phyloP scores from a whole-genome alignment of 2,329 filamentous ascomycete genomes.

The Fusarium lateritium region DNA sequence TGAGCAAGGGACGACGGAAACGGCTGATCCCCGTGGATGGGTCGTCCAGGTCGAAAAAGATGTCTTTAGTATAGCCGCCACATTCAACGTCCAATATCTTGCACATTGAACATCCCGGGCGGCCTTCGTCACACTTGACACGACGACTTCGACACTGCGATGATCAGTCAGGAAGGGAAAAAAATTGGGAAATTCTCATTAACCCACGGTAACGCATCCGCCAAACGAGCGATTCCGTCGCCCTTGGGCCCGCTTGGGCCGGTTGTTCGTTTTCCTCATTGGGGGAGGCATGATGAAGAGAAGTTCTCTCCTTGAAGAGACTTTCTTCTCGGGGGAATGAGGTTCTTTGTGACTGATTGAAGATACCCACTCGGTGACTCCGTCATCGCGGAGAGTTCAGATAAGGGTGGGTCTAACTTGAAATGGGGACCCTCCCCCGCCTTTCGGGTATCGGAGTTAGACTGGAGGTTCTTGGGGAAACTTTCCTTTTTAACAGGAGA shows the following conservation, averaged over 20 bases:
- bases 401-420: constrained; percentile 2
- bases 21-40: constrained; percentile 2
- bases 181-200: accelerated
- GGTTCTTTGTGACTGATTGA: background rate
- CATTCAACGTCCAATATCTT: constrained; percentile 18
- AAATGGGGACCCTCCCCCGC: constrained; percentile 18
- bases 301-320: constrained; percentile 2
- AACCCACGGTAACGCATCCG: constrained; percentile 31
- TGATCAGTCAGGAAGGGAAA: background rate
- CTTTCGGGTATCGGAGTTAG: constrained; percentile 9
- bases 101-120: constrained; percentile 34
- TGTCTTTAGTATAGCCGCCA: constrained; percentile 34
- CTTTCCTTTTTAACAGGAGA: constrained; percentile 17
- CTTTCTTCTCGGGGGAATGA: background rate
- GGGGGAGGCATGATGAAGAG: constrained; percentile 4
- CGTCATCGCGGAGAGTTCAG: background rate
- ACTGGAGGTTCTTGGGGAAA: constrained; percentile 13
- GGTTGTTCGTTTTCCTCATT: background rate
- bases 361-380: background rate
- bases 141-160: constrained; percentile 33
- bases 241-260: background rate
- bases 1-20: constrained; percentile 33
- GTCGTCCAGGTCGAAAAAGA: constrained; percentile 37
- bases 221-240: constrained; percentile 34
- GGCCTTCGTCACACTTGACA: constrained; percentile 37